Base-by-base conservation (phyloP, 495 filamentous ascomycete species). In the Cercophora sp. region DNA sequence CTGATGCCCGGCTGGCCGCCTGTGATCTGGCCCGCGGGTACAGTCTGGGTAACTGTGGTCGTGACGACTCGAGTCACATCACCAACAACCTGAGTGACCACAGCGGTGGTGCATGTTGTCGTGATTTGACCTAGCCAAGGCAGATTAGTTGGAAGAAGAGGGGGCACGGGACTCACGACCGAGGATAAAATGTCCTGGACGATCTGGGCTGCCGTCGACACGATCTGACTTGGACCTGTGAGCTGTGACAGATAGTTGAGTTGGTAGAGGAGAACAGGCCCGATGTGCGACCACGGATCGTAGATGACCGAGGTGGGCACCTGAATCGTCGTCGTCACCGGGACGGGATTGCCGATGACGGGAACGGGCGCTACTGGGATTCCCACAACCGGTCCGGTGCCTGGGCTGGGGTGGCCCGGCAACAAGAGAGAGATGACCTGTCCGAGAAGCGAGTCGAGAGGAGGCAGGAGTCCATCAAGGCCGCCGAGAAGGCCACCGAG, bases 401-500 rank as follows among this genome's bases (percentile, higher is more conserved):
- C 35, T 10, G n/a, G 24, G n/a, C 23, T 23, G 4, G 13, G 9
- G 29, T 16, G n/a, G 24, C 15, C 5, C 5, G 36, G 36, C 13
- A 31, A 20, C 24, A 51, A 15, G 9, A 31, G 3, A 1, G 36
- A 40, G 35, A 20, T 16, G 3, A 32, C 35, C 15, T 19, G 25
- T 13, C 24, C 48, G 36, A 51, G 8, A 20, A 40, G n/a, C 15
- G 13, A 27, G 24, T 34, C 40, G 9, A 51, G 15, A 5, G 48
- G 16, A 16, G 48, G 48, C 16, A 51, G 22, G 23, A 51, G 44
- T 6, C 27, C 27, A 8, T 25, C 2, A 22, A 47, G 26, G 1
- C 44, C n/a, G 11, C 48, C 35, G 22, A 40, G 15, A 15, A 41
- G 48, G 10, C 34, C 36, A 16, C 35, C 48, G 15, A 51, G 36